phyloP scores from a whole-genome alignment of 164 flowering plant species.

The Umbellularia californica region DNA sequence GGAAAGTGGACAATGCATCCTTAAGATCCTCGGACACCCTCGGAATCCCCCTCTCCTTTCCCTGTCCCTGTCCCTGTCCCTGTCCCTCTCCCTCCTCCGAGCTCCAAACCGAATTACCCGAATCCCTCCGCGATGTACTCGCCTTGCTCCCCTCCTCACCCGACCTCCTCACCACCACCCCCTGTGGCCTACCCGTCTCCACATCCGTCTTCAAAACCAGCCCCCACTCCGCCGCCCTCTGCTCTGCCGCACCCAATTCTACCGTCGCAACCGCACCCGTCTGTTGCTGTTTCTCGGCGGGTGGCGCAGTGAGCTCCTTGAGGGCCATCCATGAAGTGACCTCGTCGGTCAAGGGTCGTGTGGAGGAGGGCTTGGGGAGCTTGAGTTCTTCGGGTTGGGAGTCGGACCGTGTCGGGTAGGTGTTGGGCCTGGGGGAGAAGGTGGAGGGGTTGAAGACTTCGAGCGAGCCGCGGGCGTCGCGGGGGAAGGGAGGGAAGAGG shows the following conservation, averaged over 20 bases:
- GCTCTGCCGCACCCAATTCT: conserved; percentile 49
- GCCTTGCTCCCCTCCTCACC: conserved; percentile 44
- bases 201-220: conserved; percentile 71
- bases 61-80: conserved; percentile 13
- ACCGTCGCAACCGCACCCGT: conserved; percentile 8
- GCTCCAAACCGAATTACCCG: conserved; percentile 59
- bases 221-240: conserved; percentile 98
- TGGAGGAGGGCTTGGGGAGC: conserved; percentile 17
- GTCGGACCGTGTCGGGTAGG: conserved; percentile 40
- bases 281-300: not conserved
- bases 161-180: conserved; percentile 64
- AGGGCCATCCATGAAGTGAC: conserved; percentile 86
- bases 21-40: conserved; percentile 81
- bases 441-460: conserved; percentile 71
- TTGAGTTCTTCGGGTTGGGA: conserved; percentile 21
- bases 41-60: conserved; percentile 46
- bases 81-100: conserved; percentile 74
- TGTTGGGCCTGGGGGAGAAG: conserved; percentile 30
- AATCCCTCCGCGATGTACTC: conserved; percentile 32
- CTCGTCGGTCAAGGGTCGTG: conserved; percentile 9
- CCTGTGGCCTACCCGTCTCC: conserved; percentile 84
- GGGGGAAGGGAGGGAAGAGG: conserved; percentile 29
- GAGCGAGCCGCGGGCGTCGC: conserved; percentile 64
- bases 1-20: conserved; percentile 86
- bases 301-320: conserved; percentile 31